A percentile compares a stretch with the other conserved stretches of the same genome.
phyloP scores from a whole-genome alignment of 208 protist genomes.

The Wallacemonas collosoma region DNA sequence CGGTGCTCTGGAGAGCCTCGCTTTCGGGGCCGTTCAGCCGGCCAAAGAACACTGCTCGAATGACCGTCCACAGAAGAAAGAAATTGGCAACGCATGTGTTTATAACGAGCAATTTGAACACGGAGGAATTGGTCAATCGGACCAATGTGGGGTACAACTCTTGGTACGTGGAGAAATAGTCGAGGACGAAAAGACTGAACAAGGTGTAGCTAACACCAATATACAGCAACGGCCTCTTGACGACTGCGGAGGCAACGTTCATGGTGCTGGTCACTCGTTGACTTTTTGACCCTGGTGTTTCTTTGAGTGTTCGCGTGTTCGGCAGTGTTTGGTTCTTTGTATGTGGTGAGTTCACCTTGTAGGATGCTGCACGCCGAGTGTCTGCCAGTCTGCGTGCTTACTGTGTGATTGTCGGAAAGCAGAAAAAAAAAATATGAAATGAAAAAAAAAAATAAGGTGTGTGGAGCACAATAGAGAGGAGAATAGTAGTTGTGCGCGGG shows the following conservation, averaged over 20 bases:
- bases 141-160: conserved; percentile 70
- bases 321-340: neutral
- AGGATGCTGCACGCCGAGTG: no score
- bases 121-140: conserved; percentile 61
- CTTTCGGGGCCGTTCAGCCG: conserved; percentile 46
- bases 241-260: conserved; percentile 7
- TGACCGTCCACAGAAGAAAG: conserved; percentile 29
- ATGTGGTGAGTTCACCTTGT: no score
- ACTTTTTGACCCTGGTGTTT: neutral
- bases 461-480: no score
- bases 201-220: conserved; percentile 49
- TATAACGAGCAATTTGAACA: conserved; percentile 54
- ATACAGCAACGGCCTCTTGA: conserved; percentile 37
- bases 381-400: no score
- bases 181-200: conserved; percentile 39
- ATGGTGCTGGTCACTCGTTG: neutral
- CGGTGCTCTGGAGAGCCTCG: conserved; percentile 28
- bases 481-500: no score
- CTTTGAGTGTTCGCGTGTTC: no score
- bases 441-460: no score
- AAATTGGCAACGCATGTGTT: conserved; percentile 35
- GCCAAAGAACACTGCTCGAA: conserved; percentile 69
- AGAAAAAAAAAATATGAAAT: no score
- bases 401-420: no score
- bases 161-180: conserved; percentile 61